phyloP scores from a whole-genome alignment of 306 rosid species.

The Rosa rugosa region DNA sequence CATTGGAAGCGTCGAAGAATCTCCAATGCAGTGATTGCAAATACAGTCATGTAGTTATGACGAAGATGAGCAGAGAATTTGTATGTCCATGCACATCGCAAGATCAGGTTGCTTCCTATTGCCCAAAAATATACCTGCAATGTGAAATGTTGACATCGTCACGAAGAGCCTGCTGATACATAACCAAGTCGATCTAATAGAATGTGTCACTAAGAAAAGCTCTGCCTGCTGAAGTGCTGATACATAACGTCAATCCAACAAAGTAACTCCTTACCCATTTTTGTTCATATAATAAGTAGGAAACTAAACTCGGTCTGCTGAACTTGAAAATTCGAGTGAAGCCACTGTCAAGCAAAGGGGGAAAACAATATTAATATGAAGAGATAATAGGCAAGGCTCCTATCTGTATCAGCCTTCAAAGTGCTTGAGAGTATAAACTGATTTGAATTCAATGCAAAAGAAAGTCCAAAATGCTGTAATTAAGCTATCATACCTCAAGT shows the following conservation, averaged over 20 bases:
- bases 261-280: constrained; percentile 60
- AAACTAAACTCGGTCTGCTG: constrained; percentile 54
- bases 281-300: constrained; percentile 56
- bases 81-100: constrained; percentile 96
- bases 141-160: background rate
- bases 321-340: constrained; percentile 85
- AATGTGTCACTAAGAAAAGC: background rate
- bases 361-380: constrained; percentile 12
- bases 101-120: constrained; percentile 78
- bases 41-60: constrained; percentile 77
- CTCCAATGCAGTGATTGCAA: constrained; percentile 72
- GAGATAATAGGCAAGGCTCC: background rate
- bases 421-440: background rate
- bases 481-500: constrained; percentile 59
- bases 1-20: constrained; percentile 94
- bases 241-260: background rate
- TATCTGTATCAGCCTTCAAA: background rate
- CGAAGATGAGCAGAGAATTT: constrained; percentile 96
- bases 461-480: constrained; percentile 9
- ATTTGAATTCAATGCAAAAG: background rate
- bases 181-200: background rate
- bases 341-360: constrained; percentile 48
- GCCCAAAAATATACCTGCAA: constrained; percentile 84
- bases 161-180: background rate
- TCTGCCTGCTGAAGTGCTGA: background rate